Base-by-base conservation (phyloP, 2,329 filamentous ascomycete genomes). In the Thermoascus crustaceus region DNA sequence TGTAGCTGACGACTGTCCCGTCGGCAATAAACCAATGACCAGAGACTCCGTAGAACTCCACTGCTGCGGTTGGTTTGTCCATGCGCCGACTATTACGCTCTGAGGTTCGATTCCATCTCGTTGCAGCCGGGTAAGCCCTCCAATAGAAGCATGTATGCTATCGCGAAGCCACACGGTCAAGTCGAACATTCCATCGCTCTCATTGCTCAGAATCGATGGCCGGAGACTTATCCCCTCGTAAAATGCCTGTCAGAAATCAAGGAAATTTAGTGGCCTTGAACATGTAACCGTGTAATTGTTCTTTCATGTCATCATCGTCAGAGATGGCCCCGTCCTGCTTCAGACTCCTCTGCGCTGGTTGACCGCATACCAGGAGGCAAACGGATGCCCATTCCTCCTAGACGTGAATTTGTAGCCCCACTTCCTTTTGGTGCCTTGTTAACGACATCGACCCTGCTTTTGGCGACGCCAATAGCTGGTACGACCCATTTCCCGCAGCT, bases 401-500 rank as follows among this genome's bases (percentile, higher is more conserved):
- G 37, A 16, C 47, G 41, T 20, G 39, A 37, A 18, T 46, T 49
- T 20, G 41, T 48, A 13, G 45, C 34, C 5, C 46, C 19, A 8
- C 20, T 38, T 47, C 18, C 44, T 27, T 31, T 48, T 20, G 32
- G 42, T 19, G 35, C 32, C 8, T 43, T 34, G 34, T 54, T 50
- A n/a, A 71, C 64, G 50, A 93, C 81, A 57, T 96, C 91, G 23
- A 95, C 81, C 48, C 80, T 80, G 35, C 82, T 80, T 59, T 80
- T 84, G 35, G 86, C 81, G 42, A 96, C 68, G 42, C 83, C 89
- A 57, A 98, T 91, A 1, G 83, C 88, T 6, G 91, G 89, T 33
- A 87, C 84, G 14, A 95, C 73, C 89, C 91, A 96, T 43, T 81
- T 78, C 23, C 82, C 79, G 60, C 91, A 98, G 54, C 79, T 91